These are phyloP conservation scores for Metschnikowia chrysomelidarum DNA, from an alignment of 805 yeast genomes.

Conservation along the genomic window DNA sequence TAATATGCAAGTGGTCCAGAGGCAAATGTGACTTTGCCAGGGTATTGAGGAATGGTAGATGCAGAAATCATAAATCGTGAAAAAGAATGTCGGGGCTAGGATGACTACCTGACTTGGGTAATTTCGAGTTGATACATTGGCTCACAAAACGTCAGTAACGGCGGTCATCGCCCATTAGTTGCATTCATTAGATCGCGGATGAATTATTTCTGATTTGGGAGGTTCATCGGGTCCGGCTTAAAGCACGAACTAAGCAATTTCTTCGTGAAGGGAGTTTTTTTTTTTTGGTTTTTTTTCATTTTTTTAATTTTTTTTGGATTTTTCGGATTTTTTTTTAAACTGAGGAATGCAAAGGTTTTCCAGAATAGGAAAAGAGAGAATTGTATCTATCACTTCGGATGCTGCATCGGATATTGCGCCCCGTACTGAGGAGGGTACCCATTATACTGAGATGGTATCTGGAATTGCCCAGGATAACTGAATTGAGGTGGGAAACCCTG, in stretches of 20 bases:
- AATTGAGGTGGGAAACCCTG: constrained; percentile 16
- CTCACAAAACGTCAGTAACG: no score
- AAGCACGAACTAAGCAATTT: no score
- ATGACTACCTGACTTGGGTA: constrained; percentile 2
- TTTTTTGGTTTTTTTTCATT: constrained; percentile 3
- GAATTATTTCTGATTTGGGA: no score
- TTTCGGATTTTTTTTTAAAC: background rate
- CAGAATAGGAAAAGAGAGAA: no score
- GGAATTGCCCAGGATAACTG: constrained; percentile 22
- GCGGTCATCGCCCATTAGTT: no score
- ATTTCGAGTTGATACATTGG: no score
- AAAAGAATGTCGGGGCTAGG: constrained; percentile 1
- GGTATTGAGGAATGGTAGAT: no score
- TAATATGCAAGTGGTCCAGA: constrained; percentile 6
- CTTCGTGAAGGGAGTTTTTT: constrained; percentile 2
- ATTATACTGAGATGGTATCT: constrained; percentile 24
- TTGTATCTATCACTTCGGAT: constrained; percentile 18
- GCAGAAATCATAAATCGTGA: constrained; percentile 9
- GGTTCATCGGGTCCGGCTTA: no score
- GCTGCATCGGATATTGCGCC: constrained; percentile 24
- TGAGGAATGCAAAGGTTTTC: background rate
- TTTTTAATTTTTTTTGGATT: constrained; percentile 1
- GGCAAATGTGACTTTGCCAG: no score
- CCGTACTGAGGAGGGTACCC: constrained; percentile 27
- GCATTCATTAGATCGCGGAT: no score